A percentile compares a stretch with the other conserved stretches of the same genome.
Conservation (phyloP, 257 asterid species). For the Osmanthus fragrans region DNA sequence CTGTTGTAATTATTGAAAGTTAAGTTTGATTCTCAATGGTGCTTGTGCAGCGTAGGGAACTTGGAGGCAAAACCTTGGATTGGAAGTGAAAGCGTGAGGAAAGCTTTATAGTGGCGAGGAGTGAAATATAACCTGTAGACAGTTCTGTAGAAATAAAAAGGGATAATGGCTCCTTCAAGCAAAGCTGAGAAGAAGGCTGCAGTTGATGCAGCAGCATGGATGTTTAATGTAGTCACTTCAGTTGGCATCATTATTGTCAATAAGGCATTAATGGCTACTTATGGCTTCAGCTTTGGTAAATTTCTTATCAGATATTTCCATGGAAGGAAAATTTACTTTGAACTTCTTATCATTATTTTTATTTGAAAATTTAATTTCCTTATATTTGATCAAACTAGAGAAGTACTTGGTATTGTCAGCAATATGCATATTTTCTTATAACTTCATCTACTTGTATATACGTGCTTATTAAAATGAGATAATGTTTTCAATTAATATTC, state of each 20-base stretch:
- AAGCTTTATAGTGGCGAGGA: slow-evolving; percentile 45
- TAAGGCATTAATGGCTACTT: slow-evolving; percentile 96
- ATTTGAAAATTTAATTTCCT: not conserved
- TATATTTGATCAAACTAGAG: not conserved
- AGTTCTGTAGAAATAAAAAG: slow-evolving; percentile 25
- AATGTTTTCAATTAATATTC: not conserved
- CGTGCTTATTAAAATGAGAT: not conserved
- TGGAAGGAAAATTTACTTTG: not conserved
- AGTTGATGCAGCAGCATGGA: slow-evolving; percentile 93
- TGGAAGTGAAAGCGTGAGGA: slow-evolving; percentile 39
- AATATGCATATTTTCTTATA: slow-evolving; percentile 5
- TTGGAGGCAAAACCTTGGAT: slow-evolving; percentile 19
- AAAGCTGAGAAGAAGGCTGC: slow-evolving; percentile 97
- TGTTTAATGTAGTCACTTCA: slow-evolving; percentile 94
- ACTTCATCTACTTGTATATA: not conserved
- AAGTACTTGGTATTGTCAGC: slow-evolving; percentile 14
- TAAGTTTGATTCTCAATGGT: slow-evolving; percentile 9
- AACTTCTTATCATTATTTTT: slow-evolving; percentile 12
- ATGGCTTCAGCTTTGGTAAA: slow-evolving; percentile 98
- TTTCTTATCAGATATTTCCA: slow-evolving; percentile 11
- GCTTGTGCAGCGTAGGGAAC: slow-evolving; percentile 35
- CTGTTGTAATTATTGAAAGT: not conserved
- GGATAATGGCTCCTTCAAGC: slow-evolving; percentile 76
- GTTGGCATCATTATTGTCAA: slow-evolving; percentile 95
- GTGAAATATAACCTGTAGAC: slow-evolving; percentile 40